Percentiles rank a stretch among this genome's conserved stretches.
Conservation (phyloP, 2,329 filamentous ascomycete genomes). For the Emergomyces orientalis region DNA sequence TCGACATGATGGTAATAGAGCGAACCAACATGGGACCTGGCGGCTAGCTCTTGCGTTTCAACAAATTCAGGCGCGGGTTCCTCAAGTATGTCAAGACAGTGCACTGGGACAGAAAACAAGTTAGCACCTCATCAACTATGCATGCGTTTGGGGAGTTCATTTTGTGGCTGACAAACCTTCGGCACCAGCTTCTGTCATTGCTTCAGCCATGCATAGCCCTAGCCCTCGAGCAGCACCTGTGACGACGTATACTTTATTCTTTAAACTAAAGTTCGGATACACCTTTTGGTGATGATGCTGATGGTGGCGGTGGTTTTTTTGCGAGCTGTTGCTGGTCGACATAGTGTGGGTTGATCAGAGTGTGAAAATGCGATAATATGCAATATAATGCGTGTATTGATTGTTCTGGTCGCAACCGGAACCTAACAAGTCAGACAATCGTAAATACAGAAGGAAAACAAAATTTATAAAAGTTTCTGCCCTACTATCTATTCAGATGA, state of each 20-base stretch:
- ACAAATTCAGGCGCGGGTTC: slow-evolving; percentile 38
- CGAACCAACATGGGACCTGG: slow-evolving; percentile 26
- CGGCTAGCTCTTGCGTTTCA: slow-evolving; percentile 27
- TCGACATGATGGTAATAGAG: slow-evolving; percentile 42
- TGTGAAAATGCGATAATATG: neutral
- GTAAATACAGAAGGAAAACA: neutral
- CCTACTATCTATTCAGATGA: neutral
- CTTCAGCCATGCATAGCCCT: slow-evolving; percentile 39
- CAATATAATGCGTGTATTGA: neutral
- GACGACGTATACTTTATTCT: slow-evolving; percentile 34
- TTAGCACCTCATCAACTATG: neutral
- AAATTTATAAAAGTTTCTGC: neutral
- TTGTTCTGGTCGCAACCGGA: neutral
- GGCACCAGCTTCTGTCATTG: slow-evolving; percentile 40
- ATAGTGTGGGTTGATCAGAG: neutral
- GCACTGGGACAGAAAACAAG: slow-evolving; percentile 26
- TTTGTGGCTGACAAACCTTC: slow-evolving; percentile 27
- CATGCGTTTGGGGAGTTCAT: neutral
- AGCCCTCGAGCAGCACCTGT: slow-evolving; percentile 39
- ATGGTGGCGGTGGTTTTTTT: neutral
- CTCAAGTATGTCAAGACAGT: slow-evolving; percentile 40
- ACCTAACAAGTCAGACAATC: neutral
- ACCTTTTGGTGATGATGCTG: slow-evolving; percentile 12
- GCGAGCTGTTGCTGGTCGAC: neutral
- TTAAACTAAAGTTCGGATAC: slow-evolving; percentile 41